Evolutionary conservation across 2,329 filamentous ascomycete species (phyloP), one percentile per base, ranked within the genome.

Genomic region (Colletotrichum sp.): DNA sequence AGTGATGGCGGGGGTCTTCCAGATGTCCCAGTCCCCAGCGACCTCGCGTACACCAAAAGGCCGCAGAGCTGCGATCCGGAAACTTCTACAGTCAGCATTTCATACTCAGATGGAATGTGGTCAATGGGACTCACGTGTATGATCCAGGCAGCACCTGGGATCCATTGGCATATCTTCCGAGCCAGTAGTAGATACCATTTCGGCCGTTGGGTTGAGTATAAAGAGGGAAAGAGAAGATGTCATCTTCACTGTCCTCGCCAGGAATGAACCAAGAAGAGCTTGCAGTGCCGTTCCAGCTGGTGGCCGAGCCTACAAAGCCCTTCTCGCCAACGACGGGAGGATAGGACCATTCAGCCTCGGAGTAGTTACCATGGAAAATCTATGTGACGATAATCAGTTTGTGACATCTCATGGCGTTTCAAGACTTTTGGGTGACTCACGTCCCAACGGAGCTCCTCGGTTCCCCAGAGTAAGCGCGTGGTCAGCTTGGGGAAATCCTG

Each of bases 241-340:
- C 67, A 22, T 71, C 60, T 8, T 74, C 72, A 8, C n/a, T 66
- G 8, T 74, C 60, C 6, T 71, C 27, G 3, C 60, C 60, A 1
- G 60, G 59, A 2, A 34, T 19, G 34, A 74, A 71, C 67, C 59
- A 36, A 4, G 25, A 7, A 5, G 60, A 36, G 4, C 16, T n/a
- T 4, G 44, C 59, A 2, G 67, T 71, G 6, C 60, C 48, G 48
- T 60, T 71, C 73, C 73, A 75, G n/a, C 82, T 84, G 4, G 85
- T 85, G 6, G 85, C 85, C 1, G 86, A 85, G 28, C 87, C 87
- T 67, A 89, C 77, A 69, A 83, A 89, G 15, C 83, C 83, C n/a
- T 81, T 80, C 66, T 84, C 67, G 22, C 86, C 86, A 7, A 82
- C 76, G 3, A 80, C 77, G 0, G 83, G 86, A 3, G 87, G 87